Percentiles rank a stretch among this genome's conserved stretches.
phyloP scores from a whole-genome alignment of 2,329 filamentous ascomycete genomes.

The Penicillium capsulatum region DNA sequence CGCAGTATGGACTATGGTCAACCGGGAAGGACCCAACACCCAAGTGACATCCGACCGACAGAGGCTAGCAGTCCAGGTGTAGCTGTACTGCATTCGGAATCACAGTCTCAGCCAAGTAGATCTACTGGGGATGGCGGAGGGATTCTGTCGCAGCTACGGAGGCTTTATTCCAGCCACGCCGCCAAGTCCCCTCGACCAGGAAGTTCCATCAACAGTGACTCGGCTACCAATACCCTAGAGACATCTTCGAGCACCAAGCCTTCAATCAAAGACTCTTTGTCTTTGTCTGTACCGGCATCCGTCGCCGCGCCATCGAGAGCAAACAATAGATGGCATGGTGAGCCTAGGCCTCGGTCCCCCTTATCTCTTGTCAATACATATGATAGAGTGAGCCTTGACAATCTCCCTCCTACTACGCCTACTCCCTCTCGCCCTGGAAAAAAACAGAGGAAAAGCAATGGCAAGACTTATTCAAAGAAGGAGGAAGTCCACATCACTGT shows the following conservation, averaged over 20 bases:
- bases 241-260: slow-evolving; percentile 28
- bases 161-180: slow-evolving; percentile 57
- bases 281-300: slow-evolving; percentile 24
- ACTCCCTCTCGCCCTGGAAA: slow-evolving; percentile 12
- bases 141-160: slow-evolving; percentile 67
- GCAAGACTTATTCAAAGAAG: slow-evolving; percentile 34
- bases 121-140: slow-evolving; percentile 46
- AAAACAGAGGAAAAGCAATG: slow-evolving; percentile 23
- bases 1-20: slow-evolving; percentile 32
- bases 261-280: slow-evolving; percentile 23
- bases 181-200: slow-evolving; percentile 27
- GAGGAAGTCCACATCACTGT: slow-evolving; percentile 59
- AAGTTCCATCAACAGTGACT: slow-evolving; percentile 30
- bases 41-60: slow-evolving; percentile 31
- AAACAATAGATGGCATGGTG: slow-evolving; percentile 44
- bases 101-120: slow-evolving; percentile 24
- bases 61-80: slow-evolving; percentile 31
- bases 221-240: slow-evolving; percentile 26
- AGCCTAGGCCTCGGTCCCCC: slow-evolving; percentile 34
- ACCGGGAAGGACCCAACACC: slow-evolving; percentile 26
- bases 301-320: slow-evolving; percentile 36
- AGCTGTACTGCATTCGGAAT: slow-evolving; percentile 20
- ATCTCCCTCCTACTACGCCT: slow-evolving; percentile 25
- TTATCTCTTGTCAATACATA: slow-evolving; percentile 37
- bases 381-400: slow-evolving; percentile 35